Conservation (phyloP, 306 rosid species). For the Lagenaria siceraria region DNA sequence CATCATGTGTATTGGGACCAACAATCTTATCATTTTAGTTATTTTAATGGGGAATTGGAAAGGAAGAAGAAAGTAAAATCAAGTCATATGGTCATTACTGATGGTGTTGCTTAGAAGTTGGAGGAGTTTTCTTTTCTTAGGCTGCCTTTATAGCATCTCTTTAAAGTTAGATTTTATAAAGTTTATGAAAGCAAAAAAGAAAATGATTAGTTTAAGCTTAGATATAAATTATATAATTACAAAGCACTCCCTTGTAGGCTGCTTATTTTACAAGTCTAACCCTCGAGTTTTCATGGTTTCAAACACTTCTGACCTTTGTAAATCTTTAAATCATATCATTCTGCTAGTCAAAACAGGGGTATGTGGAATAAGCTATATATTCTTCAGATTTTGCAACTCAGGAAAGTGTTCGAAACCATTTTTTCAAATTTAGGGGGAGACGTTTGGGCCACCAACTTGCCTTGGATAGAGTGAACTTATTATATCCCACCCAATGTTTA, state of each 20-base stretch:
- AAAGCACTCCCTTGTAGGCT: not conserved
- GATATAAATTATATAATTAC: not conserved
- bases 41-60: not conserved
- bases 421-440: no score
- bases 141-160: not conserved
- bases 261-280: not conserved
- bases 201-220: not conserved
- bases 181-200: not conserved
- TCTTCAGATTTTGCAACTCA: no score
- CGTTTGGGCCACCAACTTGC: no score
- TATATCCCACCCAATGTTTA: no score
- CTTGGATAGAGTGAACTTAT: no score
- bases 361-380: no score
- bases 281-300: not conserved
- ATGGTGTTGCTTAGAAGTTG: not conserved
- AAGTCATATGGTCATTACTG: not conserved
- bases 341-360: no score
- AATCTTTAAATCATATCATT: no score
- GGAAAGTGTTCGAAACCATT: not conserved
- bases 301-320: not conserved
- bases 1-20: constrained; percentile 32
- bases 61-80: not conserved
- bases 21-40: constrained; percentile 9
- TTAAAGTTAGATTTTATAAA: not conserved
- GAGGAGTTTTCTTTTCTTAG: not conserved